phyloP scores from a whole-genome alignment of 306 rosid species.

The Mimosa bimucronata region DNA sequence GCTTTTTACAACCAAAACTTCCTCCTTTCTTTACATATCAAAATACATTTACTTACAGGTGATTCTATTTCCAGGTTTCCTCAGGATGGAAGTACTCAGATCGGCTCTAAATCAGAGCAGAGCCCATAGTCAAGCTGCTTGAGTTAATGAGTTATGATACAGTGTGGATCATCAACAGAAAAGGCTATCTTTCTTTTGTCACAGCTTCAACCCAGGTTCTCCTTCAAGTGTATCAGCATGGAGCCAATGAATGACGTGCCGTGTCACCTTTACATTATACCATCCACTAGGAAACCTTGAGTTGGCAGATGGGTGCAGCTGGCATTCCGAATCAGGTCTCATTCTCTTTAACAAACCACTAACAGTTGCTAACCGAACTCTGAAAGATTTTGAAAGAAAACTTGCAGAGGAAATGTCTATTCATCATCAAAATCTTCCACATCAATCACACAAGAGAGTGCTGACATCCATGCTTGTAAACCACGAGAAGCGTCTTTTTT shows the following conservation, averaged over 20 bases:
- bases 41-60: conserved; percentile 15
- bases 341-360: conserved; percentile 6
- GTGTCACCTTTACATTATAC: background rate
- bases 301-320: background rate
- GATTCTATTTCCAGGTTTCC: conserved; percentile 2
- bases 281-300: background rate
- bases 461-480: conserved; percentile 71
- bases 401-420: conserved; percentile 39
- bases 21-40: background rate
- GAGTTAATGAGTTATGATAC: background rate
- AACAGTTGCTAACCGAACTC: conserved; percentile 8
- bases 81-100: background rate
- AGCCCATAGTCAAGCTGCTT: background rate
- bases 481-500: conserved; percentile 63
- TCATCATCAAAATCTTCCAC: conserved; percentile 45
- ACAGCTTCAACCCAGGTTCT: conserved; percentile 5
- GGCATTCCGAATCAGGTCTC: background rate
- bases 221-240: background rate
- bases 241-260: background rate
- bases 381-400: conserved; percentile 7
- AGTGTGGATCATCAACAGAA: background rate
- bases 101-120: background rate
- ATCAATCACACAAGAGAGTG: conserved; percentile 67
- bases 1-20: conserved; percentile 12
- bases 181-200: background rate